Evolutionary conservation across 2,329 filamentous ascomycete species (phyloP).

Genomic region (Talaromyces sp.): DNA sequence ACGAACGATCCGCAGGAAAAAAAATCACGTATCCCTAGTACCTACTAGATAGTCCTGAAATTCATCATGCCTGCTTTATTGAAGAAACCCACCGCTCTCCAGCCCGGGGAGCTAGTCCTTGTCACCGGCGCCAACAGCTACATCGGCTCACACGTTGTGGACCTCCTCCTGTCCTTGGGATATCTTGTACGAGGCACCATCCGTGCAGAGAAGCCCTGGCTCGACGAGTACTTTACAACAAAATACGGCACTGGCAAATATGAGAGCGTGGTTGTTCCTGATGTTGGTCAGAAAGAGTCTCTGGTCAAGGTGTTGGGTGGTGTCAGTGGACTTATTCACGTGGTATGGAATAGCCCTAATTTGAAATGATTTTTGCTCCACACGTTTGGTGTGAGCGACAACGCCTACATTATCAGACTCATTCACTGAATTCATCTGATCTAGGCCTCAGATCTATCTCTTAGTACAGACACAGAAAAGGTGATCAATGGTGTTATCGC

Average conservation of each 20-base stretch:
- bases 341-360: slow-evolving; percentile 6
- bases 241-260: slow-evolving; percentile 28
- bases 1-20: not conserved
- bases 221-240: slow-evolving; percentile 26
- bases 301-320: slow-evolving; percentile 5
- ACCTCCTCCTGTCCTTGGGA: slow-evolving; percentile 39
- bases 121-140: slow-evolving; percentile 45
- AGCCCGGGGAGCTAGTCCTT: not conserved
- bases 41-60: not conserved
- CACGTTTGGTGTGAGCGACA: not conserved
- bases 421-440: not conserved
- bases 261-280: slow-evolving; percentile 35
- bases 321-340: slow-evolving; percentile 4
- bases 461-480: not conserved
- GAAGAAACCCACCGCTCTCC: not conserved
- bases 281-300: slow-evolving; percentile 31
- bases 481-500: not conserved
- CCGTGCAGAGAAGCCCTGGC: slow-evolving; percentile 32
- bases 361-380: not conserved
- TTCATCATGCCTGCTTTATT: not conserved
- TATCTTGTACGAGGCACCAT: slow-evolving; percentile 46
- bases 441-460: slow-evolving; percentile 10
- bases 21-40: not conserved
- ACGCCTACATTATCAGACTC: not conserved
- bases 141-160: slow-evolving; percentile 39